A percentile compares a stretch with the other conserved stretches of the same genome.
phyloP scores from a whole-genome alignment of 345 rosid genomes.

The Tarenaya hassleriana region DNA sequence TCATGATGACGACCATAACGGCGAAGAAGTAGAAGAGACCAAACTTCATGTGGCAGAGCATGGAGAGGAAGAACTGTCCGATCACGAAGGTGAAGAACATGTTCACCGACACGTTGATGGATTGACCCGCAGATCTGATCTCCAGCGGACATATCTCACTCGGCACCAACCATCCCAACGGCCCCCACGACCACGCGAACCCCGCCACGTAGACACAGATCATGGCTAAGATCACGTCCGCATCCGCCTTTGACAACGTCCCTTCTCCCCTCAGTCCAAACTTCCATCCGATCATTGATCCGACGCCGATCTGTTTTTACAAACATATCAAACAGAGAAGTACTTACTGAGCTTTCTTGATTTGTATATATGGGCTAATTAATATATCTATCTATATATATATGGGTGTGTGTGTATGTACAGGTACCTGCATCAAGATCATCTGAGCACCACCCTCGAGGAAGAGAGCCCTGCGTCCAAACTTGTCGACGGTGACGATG shows the following conservation, averaged over 20 bases:
- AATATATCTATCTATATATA: not conserved
- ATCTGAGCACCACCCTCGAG: conserved; percentile 42
- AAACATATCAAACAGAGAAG: conserved; percentile 12
- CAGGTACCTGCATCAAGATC: conserved; percentile 36
- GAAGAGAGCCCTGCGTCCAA: conserved; percentile 36
- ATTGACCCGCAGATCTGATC: conserved; percentile 35
- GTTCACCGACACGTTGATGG: conserved; percentile 35
- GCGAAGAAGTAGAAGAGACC: conserved; percentile 42
- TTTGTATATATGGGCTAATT: not conserved
- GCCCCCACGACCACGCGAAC: conserved; percentile 39
- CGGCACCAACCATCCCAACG: conserved; percentile 37
- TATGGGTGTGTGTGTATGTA: not conserved
- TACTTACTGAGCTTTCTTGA: conserved; percentile 6
- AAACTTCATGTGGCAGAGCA: conserved; percentile 46
- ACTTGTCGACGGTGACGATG: conserved; percentile 33
- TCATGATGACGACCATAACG: conserved; percentile 31
- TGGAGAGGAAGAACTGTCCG: conserved; percentile 33
- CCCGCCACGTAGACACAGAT: conserved; percentile 37
- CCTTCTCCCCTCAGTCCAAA: conserved; percentile 36
- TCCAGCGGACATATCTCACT: conserved; percentile 34
- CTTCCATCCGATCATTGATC: conserved; percentile 24
- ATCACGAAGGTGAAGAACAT: conserved; percentile 42
- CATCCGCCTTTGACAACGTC: conserved; percentile 21
- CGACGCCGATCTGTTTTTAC: conserved; percentile 26
- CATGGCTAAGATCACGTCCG: conserved; percentile 28